A percentile compares a stretch with the other conserved stretches of the same genome.
These are phyloP conservation scores for Xerocomellus amylosporus DNA, from an alignment of 768 basidiomycete genomes.

Conservation along the genomic window DNA sequence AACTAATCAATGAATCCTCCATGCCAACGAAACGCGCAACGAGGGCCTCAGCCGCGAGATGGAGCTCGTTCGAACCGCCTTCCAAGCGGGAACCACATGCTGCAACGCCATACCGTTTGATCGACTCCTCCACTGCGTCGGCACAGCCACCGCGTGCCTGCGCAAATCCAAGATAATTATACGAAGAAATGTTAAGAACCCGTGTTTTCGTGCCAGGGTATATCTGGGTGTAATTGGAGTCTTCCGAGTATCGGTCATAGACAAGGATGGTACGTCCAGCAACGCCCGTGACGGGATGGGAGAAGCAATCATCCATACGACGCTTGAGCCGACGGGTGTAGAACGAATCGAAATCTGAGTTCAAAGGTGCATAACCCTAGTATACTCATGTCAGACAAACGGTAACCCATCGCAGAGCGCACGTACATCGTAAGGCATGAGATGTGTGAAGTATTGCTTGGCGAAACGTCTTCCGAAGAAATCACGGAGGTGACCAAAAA, in stretches of 20 bases:
- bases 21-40: slow-evolving; percentile 87
- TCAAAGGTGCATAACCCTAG: slow-evolving; percentile 94
- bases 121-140: slow-evolving; percentile 84
- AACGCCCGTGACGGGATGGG: slow-evolving; percentile 89
- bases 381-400: slow-evolving; percentile 3
- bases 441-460: slow-evolving; percentile 68
- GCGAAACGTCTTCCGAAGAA: slow-evolving; percentile 87
- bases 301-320: slow-evolving; percentile 95
- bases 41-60: slow-evolving; percentile 75
- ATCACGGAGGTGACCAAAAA: slow-evolving; percentile 86
- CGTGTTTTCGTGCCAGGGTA: slow-evolving; percentile 80
- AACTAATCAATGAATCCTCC: slow-evolving; percentile 87
- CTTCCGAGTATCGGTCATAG: slow-evolving; percentile 78
- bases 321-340: slow-evolving; percentile 94
- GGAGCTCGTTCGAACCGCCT: slow-evolving; percentile 84
- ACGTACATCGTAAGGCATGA: slow-evolving; percentile 82
- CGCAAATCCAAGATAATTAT: slow-evolving; percentile 99
- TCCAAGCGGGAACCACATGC: slow-evolving; percentile 76
- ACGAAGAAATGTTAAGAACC: slow-evolving; percentile 94
- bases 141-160: slow-evolving; percentile 91
- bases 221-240: slow-evolving; percentile 76
- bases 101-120: slow-evolving; percentile 79
- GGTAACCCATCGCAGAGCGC: background rate
- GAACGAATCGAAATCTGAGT: slow-evolving; percentile 98
- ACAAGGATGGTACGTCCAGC: slow-evolving; percentile 89